Percentiles rank a stretch among this genome's conserved stretches.
phyloP scores from a whole-genome alignment of 2,329 filamentous ascomycete species.

The Aureobasidium mangrovei region DNA sequence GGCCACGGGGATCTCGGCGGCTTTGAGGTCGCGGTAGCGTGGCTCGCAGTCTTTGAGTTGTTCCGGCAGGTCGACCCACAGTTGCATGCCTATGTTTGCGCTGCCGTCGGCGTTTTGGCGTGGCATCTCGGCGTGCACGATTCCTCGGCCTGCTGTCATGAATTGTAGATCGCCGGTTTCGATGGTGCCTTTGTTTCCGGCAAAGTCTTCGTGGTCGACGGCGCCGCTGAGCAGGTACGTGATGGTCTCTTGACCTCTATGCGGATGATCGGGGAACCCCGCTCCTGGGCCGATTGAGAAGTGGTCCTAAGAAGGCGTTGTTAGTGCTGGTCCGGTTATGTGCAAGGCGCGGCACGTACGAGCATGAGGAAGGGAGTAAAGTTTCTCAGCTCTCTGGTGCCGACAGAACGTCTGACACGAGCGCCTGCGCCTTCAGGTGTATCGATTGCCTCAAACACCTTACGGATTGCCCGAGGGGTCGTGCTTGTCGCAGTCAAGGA shows the following conservation, averaged over 20 bases:
- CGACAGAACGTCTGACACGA: slow-evolving; percentile 76
- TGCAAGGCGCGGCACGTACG: not conserved
- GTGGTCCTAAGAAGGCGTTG: slow-evolving; percentile 50
- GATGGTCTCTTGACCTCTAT: slow-evolving; percentile 78
- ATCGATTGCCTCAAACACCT: slow-evolving; percentile 75
- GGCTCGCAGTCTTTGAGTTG: slow-evolving; percentile 82
- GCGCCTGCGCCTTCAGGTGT: slow-evolving; percentile 85
- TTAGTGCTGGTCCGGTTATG: not conserved
- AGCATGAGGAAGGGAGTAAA: slow-evolving; percentile 63
- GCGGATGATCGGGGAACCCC: slow-evolving; percentile 82
- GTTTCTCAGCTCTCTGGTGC: slow-evolving; percentile 72
- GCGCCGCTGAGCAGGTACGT: slow-evolving; percentile 82
- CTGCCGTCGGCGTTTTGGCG: slow-evolving; percentile 65
- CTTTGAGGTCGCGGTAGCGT: slow-evolving; percentile 77
- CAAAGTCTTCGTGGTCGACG: slow-evolving; percentile 88
- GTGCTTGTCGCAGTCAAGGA: slow-evolving; percentile 50
- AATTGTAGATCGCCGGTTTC: slow-evolving; percentile 87
- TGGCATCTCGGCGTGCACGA: slow-evolving; percentile 96
- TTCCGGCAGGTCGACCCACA: slow-evolving; percentile 88
- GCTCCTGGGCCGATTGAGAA: slow-evolving; percentile 72
- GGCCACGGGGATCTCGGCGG: slow-evolving; percentile 69
- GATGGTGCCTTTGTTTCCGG: slow-evolving; percentile 76
- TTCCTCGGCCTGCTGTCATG: slow-evolving; percentile 89
- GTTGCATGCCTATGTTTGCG: slow-evolving; percentile 77
- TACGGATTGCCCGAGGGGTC: slow-evolving; percentile 64